A percentile compares a stretch with the other conserved stretches of the same genome.
These are phyloP conservation scores for Acidomyces sp. DNA, from an alignment of 495 filamentous ascomycete species.

Conservation along the genomic window DNA sequence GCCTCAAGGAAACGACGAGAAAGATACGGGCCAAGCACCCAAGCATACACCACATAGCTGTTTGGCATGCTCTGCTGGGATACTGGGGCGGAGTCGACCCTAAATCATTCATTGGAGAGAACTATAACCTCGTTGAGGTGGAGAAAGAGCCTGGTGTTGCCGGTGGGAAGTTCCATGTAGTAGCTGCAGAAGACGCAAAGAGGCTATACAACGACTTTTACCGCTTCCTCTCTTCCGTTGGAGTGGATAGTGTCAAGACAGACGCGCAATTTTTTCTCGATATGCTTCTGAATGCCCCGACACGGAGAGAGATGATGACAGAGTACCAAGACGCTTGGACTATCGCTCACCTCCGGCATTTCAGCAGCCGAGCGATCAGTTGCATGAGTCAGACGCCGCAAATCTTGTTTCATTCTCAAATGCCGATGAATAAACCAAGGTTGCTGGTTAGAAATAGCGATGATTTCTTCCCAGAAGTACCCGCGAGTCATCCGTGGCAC, in stretches of 20 bases:
- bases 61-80: conserved; percentile 83
- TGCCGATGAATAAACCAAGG: conserved; percentile 56
- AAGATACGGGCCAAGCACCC: conserved; percentile 56
- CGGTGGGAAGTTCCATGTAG: conserved; percentile 54
- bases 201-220: conserved; percentile 90
- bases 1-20: conserved; percentile 53
- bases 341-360: conserved; percentile 59
- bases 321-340: conserved; percentile 82
- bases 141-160: conserved; percentile 39
- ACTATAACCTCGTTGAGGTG: conserved; percentile 66
- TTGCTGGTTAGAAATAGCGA: conserved; percentile 76
- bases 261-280: conserved; percentile 84
- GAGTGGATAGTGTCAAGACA: conserved; percentile 76
- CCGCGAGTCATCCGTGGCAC: conserved; percentile 78
- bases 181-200: conserved; percentile 57
- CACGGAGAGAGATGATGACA: conserved; percentile 52
- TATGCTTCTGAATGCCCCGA: conserved; percentile 50
- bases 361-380: conserved; percentile 64
- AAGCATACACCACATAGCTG: conserved; percentile 69
- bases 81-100: conserved; percentile 89
- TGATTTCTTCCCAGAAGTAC: conserved; percentile 79
- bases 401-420: conserved; percentile 68
- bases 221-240: conserved; percentile 51
- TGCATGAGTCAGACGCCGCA: conserved; percentile 87
- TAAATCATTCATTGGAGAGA: conserved; percentile 53